Evolutionary conservation across 1,139 yeast genomes (phyloP), one percentile per base, ranked within the genome.

Genomic region (Eremothecium cymbalariae): DNA sequence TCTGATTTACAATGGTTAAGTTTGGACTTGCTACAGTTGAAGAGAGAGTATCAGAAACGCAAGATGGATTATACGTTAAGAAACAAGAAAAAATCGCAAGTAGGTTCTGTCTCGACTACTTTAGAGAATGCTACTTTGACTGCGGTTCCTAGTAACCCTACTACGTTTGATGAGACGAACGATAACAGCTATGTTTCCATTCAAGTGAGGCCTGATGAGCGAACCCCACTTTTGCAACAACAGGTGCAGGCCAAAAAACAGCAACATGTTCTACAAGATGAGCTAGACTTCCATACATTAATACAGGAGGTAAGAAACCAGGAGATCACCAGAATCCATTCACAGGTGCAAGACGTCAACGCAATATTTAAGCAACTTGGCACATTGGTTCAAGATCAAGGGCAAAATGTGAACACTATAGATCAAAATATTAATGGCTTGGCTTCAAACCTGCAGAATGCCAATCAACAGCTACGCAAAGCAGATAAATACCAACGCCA

Each of bases 281-380:
- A 83, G 33, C 61, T 83, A n/a, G 85, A 78, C 47, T 77, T 81
- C 45, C 94, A 85, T 48, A 50, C 72, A 2, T 60, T 76, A 8
- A 60, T 86, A 6, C 74, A 86, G 2, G 74, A 77, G 40, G 90
- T 84, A 50, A 62, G 95, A 38, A 78, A 81, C 41, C 61, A 72
- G 16, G 94, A 84, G 42, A 81, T 86, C 18, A 67, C 68, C 23
- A 77, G 72, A 42, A 81, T 86, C 6, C 75, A 81, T 28, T 73
- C 75, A 33, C 94, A 95, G 0, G 83, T 86, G 6, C 69, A 69
- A 40, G 95, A 86, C 48, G 85, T 86, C 31, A 85, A 86, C 53
- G 69, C 86, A 6, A 85, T 86, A 2, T 86, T 85, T 57, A 76
- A 77, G 45, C 95, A 85, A 48, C 60, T 86, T 42, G 86, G 86